A percentile compares a stretch with the other conserved stretches of the same genome.
These are phyloP conservation scores for Sindora glabra DNA, from an alignment of 306 rosid genomes.

Conservation along the genomic window DNA sequence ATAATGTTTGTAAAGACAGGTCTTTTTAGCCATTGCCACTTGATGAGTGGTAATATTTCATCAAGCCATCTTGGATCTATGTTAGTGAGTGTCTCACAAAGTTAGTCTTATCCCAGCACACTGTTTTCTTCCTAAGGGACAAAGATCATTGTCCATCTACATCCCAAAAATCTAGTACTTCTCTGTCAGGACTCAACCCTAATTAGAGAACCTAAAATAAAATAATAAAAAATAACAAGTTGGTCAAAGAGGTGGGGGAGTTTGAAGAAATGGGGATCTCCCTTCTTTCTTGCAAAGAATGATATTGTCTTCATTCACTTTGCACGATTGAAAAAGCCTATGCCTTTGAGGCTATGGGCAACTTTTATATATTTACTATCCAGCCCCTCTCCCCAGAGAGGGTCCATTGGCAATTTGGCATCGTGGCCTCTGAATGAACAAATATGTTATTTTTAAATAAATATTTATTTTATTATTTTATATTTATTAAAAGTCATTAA, in stretches of 20 bases:
- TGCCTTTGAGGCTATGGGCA: conserved; percentile 17
- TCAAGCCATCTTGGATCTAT: not conserved
- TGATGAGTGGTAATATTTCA: not conserved
- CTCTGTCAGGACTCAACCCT: conserved; percentile 4
- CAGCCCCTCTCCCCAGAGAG: not conserved
- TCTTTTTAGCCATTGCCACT: not conserved
- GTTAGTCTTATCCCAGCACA: not conserved
- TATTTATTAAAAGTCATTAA: no score
- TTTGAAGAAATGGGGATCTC: conserved; percentile 35
- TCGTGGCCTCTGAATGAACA: no score
- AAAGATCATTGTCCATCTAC: not conserved
- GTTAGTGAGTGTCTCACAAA: not conserved
- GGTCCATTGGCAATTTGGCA: not conserved
- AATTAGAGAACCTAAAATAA: not conserved
- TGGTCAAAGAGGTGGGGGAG: conserved; percentile 45
- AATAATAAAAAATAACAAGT: conserved; percentile 6
- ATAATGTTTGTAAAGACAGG: not conserved
- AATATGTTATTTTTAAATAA: no score
- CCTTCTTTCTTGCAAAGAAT: conserved; percentile 42
- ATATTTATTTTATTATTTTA: no score
- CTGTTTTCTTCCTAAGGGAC: not conserved
- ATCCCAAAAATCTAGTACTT: not conserved
- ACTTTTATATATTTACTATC: conserved; percentile 14
- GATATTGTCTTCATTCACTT: conserved; percentile 49
- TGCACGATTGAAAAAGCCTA: conserved; percentile 15